A percentile compares a stretch with the other conserved stretches of the same genome.
phyloP scores from a whole-genome alignment of 1,284 basidiomycete species.

The Austroboletus niveus region DNA sequence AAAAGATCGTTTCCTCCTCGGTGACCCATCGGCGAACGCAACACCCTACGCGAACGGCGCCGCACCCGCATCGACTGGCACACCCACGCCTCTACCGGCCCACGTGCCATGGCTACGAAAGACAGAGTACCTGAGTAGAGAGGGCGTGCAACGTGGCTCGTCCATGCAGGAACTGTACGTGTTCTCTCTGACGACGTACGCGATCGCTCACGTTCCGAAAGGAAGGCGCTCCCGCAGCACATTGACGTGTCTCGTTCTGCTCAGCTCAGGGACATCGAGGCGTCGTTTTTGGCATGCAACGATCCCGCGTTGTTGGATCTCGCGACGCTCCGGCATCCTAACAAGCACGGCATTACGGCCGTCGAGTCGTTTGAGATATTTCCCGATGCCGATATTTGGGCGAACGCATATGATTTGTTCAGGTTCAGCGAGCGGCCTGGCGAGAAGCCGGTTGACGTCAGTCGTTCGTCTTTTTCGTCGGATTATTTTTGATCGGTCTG shows the following conservation, averaged over 20 bases:
- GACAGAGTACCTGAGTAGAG: constrained; percentile 81
- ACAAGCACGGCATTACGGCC: constrained; percentile 73
- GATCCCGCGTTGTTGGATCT: constrained; percentile 53
- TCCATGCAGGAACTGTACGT: constrained; percentile 58
- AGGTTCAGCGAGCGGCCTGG: constrained; percentile 87
- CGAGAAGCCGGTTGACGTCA: constrained; percentile 63
- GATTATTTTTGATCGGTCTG: constrained; percentile 1
- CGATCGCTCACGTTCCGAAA: constrained; percentile 18
- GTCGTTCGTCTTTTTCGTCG: constrained; percentile 16
- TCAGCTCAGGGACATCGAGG: constrained; percentile 80
- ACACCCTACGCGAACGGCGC: constrained; percentile 42
- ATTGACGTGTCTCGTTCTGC: constrained; percentile 79
- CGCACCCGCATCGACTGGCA: constrained; percentile 33
- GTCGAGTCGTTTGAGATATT: constrained; percentile 84
- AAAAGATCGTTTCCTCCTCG: constrained; percentile 67
- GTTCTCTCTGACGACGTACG: neutral
- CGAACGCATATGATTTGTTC: constrained; percentile 87
- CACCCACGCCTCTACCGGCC: constrained; percentile 45
- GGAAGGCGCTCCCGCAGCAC: constrained; percentile 50
- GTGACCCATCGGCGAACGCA: constrained; percentile 51
- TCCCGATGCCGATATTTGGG: constrained; percentile 86
- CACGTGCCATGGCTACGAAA: constrained; percentile 88
- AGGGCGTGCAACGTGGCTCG: constrained; percentile 48
- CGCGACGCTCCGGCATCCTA: constrained; percentile 68
- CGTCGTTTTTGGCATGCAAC: constrained; percentile 70